A percentile compares a stretch with the other conserved stretches of the same genome.
Conservation (phyloP, 352 stramenopile species). For the Pythium volutum region DNA sequence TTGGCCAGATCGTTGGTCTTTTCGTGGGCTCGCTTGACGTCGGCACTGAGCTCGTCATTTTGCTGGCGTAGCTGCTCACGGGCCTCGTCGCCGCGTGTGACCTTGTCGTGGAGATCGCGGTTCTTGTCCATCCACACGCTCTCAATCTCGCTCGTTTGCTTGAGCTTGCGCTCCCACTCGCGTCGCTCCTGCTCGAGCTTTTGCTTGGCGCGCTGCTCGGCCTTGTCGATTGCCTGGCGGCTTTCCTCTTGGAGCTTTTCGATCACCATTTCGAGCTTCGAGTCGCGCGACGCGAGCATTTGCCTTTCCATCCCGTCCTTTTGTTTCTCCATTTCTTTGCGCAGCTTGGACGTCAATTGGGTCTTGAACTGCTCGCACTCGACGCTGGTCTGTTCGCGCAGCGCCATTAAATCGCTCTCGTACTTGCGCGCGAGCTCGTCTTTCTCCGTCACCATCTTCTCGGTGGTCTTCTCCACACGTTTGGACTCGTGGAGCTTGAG, state of each 20-base stretch:
- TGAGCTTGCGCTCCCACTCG: slow-evolving; percentile 72
- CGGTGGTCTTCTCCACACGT: slow-evolving; percentile 31
- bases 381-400: slow-evolving; percentile 53
- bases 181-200: slow-evolving; percentile 58
- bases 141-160: slow-evolving; percentile 76
- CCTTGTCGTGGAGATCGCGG: slow-evolving; percentile 68
- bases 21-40: slow-evolving; percentile 43
- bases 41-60: slow-evolving; percentile 41
- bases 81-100: slow-evolving; percentile 43
- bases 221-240: slow-evolving; percentile 45
- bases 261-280: slow-evolving; percentile 81
- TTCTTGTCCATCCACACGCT: slow-evolving; percentile 87
- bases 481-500: slow-evolving; percentile 45
- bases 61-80: slow-evolving; percentile 47
- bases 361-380: slow-evolving; percentile 68
- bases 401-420: slow-evolving; percentile 45
- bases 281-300: slow-evolving; percentile 67
- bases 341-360: slow-evolving; percentile 49
- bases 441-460: slow-evolving; percentile 59
- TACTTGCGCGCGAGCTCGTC: slow-evolving; percentile 64
- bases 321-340: slow-evolving; percentile 52
- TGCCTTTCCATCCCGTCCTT: slow-evolving; percentile 63
- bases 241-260: slow-evolving; percentile 77
- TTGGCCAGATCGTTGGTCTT: slow-evolving; percentile 50
- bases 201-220: slow-evolving; percentile 39